These are phyloP conservation scores for Tillandsia leiboldiana DNA, from an alignment of 176 grass and related monocot genomes.

Conservation along the genomic window DNA sequence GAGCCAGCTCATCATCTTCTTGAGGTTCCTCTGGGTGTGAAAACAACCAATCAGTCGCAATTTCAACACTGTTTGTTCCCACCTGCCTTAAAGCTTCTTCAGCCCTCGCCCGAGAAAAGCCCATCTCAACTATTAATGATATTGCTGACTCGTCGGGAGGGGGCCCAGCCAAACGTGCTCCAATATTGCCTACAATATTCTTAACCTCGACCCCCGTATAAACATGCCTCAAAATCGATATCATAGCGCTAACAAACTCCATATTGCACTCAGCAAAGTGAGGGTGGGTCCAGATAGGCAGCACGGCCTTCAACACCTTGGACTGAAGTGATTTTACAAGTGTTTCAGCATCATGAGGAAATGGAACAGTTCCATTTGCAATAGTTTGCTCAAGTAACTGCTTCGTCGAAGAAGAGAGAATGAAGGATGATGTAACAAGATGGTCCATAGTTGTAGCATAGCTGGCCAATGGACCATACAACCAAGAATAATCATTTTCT, in stretches of 20 bases:
- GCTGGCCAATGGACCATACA: slow-evolving; percentile 75
- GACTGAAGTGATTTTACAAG: slow-evolving; percentile 92
- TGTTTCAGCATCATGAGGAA: slow-evolving; percentile 70
- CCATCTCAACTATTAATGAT: slow-evolving; percentile 95
- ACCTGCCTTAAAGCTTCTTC: slow-evolving; percentile 94
- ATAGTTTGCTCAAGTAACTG: slow-evolving; percentile 97
- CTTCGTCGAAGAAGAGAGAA: slow-evolving; percentile 69
- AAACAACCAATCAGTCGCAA: slow-evolving; percentile 96
- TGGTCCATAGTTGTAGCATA: slow-evolving; percentile 79
- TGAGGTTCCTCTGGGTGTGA: slow-evolving; percentile 92
- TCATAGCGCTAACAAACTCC: slow-evolving; percentile 75
- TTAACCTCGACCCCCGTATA: slow-evolving; percentile 87
- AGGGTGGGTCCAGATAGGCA: slow-evolving; percentile 90
- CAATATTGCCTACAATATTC: slow-evolving; percentile 32
- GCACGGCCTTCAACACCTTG: slow-evolving; percentile 77
- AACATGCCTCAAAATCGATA: slow-evolving; percentile 92
- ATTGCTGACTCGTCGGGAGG: slow-evolving; percentile 88
- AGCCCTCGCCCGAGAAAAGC: slow-evolving; percentile 78
- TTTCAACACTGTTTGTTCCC: slow-evolving; percentile 91
- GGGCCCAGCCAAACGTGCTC: slow-evolving; percentile 59
- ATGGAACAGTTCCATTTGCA: slow-evolving; percentile 46
- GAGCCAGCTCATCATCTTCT: slow-evolving; percentile 96
- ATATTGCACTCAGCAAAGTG: slow-evolving; percentile 78
- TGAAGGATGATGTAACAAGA: slow-evolving; percentile 84
- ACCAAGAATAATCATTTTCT: slow-evolving; percentile 74